Base-by-base conservation (phyloP, 2,329 filamentous ascomycete species). In the Annulohypoxylon truncatum region DNA sequence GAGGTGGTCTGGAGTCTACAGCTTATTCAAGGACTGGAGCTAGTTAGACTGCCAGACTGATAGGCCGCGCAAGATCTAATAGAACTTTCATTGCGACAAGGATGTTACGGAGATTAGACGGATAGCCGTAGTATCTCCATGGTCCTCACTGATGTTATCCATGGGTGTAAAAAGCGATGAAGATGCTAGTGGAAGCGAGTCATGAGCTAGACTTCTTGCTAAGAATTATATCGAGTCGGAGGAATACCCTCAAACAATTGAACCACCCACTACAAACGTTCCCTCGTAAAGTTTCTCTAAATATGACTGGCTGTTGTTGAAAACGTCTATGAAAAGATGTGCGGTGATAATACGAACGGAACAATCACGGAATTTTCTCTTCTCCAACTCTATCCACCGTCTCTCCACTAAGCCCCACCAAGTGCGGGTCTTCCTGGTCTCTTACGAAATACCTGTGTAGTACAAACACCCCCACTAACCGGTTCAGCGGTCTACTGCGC, bases 21-120 rank as follows among this genome's bases (percentile, higher is more conserved):
- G 38, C 38, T 26, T 46, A 46, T 46, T 26, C 22, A 46, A n/a
- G 35, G 15, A 31, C n/a, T n/a, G n/a, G n/a, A 31, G 29, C 29
- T 12, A 38, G 35, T 10, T 26, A n/a, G 42, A n/a, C 24, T 12
- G 13, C 13, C n/a, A 13, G 13, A 26, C 9, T 26, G 24, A 47
- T 24, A 24, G 12, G 44, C 13, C 28, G 42, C 12, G n/a, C 10
- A 46, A 48, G 61, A 58, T 64, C 61, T 53, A 26, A 40, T 29
- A 48, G 38, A 29, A 47, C 54, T 40, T 22, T 26, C 22, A n/a
- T 42, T 18, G 33, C 20, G 7, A 13, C 55, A 58, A 44, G 55
- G 55, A 51, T 53, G 18, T 20, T 35, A 15, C 64, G 64, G 64
- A 67, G 60, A 67, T 67, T 67, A 67, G 51, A 47, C 40, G n/a